A percentile compares a stretch with the other conserved stretches of the same genome.
These are phyloP conservation scores for Pseudogymnoascus sp. DNA, from an alignment of 2,329 filamentous ascomycete species.

Conservation along the genomic window DNA sequence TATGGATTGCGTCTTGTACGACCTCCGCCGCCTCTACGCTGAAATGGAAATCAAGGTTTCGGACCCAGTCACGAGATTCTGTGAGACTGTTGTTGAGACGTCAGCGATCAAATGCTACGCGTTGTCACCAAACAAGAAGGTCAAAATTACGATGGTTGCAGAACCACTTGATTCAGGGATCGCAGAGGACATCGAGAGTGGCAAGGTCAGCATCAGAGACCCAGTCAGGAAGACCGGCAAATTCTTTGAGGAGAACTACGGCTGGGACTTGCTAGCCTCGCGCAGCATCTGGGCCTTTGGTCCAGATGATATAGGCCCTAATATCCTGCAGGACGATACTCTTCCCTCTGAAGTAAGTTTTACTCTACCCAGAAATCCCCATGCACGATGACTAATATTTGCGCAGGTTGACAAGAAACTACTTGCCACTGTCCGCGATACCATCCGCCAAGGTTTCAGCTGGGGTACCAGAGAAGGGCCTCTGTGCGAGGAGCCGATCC, in stretches of 20 bases:
- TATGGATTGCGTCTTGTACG: slow-evolving; percentile 98
- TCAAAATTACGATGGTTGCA: slow-evolving; percentile 97
- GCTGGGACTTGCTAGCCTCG: slow-evolving; percentile 90
- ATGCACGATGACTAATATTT: slow-evolving; percentile 5
- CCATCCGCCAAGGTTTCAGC: slow-evolving; percentile 89
- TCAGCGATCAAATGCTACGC: slow-evolving; percentile 98
- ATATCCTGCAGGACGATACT: slow-evolving; percentile 95
- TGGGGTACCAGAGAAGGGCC: slow-evolving; percentile 96
- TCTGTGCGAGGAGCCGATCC: slow-evolving; percentile 96
- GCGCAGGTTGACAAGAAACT: slow-evolving; percentile 79
- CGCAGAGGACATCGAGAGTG: slow-evolving; percentile 86
- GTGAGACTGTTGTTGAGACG: slow-evolving; percentile 94
- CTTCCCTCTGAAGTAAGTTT: slow-evolving; percentile 69
- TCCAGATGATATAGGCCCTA: slow-evolving; percentile 87
- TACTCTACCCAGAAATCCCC: background rate
- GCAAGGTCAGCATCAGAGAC: slow-evolving; percentile 84
- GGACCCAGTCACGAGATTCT: slow-evolving; percentile 94
- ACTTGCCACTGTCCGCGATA: slow-evolving; percentile 79
- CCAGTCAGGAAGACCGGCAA: slow-evolving; percentile 89
- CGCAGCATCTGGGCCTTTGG: slow-evolving; percentile 98
- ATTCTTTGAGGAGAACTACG: slow-evolving; percentile 95
- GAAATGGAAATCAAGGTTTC: slow-evolving; percentile 99
- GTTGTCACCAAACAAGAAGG: slow-evolving; percentile 97
- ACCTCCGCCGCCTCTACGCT: slow-evolving; percentile 85
- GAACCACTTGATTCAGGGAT: slow-evolving; percentile 94